Base-by-base conservation (phyloP, 2,329 filamentous ascomycete genomes). In the Venturia carpophila region DNA sequence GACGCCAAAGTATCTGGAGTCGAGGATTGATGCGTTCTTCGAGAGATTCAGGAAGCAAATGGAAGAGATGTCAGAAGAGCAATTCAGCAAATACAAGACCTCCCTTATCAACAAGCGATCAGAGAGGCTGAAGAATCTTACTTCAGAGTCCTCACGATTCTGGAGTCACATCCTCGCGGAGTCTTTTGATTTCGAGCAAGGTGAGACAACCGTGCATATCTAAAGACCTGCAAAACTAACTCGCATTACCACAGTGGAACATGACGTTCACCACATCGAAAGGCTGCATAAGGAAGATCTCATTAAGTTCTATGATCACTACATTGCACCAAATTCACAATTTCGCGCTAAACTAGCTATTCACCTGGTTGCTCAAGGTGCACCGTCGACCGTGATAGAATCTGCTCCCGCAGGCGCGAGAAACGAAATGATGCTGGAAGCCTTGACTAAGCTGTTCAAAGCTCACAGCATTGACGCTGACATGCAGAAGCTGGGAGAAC, bases 81-180 rank as follows among this genome's bases (percentile, higher is more conserved):
- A 93, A 11, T 97, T 99, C 70, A 91, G 97, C 72, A 87, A 86
- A 60, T 91, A 97, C 78, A 96, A 96, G 79, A 84, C 89, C 70
- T 95, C 92, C 71, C 80, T 97, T 52, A 87, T 97, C 71, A 91
- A 90, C 73, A 92, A 92, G 77, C 82, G 91, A 19, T 79, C 96
- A 27, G 92, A 97, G 77, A 96, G 95, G 76, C 76, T 96, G 70
- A 96, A 96, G 82, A 97, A 97, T 69, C 79, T 99, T 60, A 84
- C 87, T 67, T 89, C 93, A 69, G 94, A 99, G 78, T 91, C 87
- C 5, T 83, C 82, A 65, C 84, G 91, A 56, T 88, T 95, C 73
- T 96, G 91, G 92, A 82, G 82, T 62, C 91, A 97, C 71, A 91
- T 99, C 69, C 84, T 85, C 62, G 89, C 83, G 63, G 92, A 97